Evolutionary conservation across 345 rosid species (phyloP).

Genomic region (Populus nigra): DNA sequence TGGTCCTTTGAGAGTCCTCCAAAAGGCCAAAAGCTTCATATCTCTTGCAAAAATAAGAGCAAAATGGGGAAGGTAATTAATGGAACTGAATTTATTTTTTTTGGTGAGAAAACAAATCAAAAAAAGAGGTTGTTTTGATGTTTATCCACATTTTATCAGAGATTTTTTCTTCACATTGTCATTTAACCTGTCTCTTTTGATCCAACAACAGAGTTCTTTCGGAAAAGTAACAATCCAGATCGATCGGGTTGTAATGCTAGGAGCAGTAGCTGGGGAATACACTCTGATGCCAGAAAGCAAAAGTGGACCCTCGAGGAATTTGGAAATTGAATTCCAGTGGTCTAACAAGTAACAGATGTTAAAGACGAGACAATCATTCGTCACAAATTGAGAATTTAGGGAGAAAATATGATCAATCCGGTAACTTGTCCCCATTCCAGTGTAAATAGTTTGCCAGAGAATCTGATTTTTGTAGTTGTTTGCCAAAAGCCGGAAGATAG

Average conservation of each 20-base stretch:
- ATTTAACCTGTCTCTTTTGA: not conserved
- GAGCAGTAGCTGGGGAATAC: constrained; percentile 93
- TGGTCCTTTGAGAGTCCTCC: constrained; percentile 99
- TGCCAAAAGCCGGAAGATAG: constrained; percentile 22
- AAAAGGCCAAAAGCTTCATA: constrained; percentile 95
- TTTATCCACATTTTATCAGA: not conserved
- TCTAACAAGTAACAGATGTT: constrained; percentile 57
- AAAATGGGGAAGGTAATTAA: constrained; percentile 93
- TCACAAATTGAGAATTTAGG: constrained; percentile 14
- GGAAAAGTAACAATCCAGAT: constrained; percentile 99
- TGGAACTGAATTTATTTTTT: not conserved
- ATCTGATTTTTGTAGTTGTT: constrained; percentile 37
- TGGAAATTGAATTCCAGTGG: constrained; percentile 99
- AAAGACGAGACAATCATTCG: not conserved
- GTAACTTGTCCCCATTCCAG: constrained; percentile 12
- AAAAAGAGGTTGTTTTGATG: not conserved
- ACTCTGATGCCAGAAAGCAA: constrained; percentile 87
- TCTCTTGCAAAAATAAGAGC: constrained; percentile 97
- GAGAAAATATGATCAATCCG: constrained; percentile 11
- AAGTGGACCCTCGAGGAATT: constrained; percentile 79
- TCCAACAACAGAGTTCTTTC: constrained; percentile 71
- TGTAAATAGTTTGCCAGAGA: constrained; percentile 44
- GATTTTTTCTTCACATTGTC: not conserved
- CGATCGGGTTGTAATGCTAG: constrained; percentile 93
- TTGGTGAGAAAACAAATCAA: not conserved